A percentile compares a stretch with the other conserved stretches of the same genome.
Evolutionary conservation across 1,284 basidiomycete species (phyloP).

Genomic region (Ceratorhiza oryzae-sativae): DNA sequence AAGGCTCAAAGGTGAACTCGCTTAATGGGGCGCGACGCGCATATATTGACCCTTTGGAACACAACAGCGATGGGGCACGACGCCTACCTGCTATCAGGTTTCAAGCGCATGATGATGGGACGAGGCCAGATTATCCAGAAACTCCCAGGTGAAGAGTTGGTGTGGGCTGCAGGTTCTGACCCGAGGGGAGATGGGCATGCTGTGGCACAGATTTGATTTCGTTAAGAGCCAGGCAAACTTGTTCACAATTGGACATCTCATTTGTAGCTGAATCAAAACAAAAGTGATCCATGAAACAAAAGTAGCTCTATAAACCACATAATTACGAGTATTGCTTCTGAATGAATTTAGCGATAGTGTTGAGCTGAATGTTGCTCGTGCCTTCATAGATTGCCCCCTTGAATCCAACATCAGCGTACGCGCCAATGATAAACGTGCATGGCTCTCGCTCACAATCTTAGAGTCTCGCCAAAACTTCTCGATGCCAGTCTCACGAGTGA

Average conservation of each 20-base stretch:
- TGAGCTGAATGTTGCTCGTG: conserved; percentile 94
- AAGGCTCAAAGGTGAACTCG: conserved; percentile 64
- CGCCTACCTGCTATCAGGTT: conserved; percentile 67
- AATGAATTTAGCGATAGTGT: conserved; percentile 93
- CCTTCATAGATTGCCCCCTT: conserved; percentile 94
- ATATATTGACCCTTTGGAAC: conserved; percentile 5
- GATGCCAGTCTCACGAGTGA: conserved; percentile 92
- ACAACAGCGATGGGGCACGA: conserved; percentile 84
- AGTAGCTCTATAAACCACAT: not conserved
- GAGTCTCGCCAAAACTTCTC: conserved; percentile 96
- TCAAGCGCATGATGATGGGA: conserved; percentile 77
- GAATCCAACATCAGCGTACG: conserved; percentile 31
- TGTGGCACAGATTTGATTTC: conserved; percentile 75
- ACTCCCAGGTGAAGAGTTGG: conserved; percentile 66
- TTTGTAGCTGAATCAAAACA: not conserved
- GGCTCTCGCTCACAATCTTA: conserved; percentile 77
- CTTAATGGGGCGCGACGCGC: not conserved
- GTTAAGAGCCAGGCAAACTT: not conserved
- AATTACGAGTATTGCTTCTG: conserved; percentile 74
- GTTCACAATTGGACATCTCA: too few relatives aligned
- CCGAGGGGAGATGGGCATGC: conserved; percentile 88
- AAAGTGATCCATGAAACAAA: not conserved
- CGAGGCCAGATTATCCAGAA: conserved; percentile 92
- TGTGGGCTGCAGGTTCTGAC: conserved; percentile 92
- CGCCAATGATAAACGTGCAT: not conserved